Base-by-base conservation (phyloP, 2,329 filamentous ascomycete genomes). In the Drechslera avenae region DNA sequence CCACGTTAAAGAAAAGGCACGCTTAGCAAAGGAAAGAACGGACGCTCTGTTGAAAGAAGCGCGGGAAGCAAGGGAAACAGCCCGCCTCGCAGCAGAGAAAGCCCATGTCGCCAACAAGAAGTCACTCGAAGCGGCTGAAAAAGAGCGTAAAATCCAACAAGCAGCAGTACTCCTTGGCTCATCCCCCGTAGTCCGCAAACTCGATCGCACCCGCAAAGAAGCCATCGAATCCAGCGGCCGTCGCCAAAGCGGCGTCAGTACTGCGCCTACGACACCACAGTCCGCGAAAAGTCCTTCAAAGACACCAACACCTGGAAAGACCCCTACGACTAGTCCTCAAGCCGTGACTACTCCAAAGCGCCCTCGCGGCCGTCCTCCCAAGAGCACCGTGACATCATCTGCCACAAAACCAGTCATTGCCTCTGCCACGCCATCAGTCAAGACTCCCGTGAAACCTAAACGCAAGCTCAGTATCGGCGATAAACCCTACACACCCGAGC, bases 201-300 rank as follows among this genome's bases (percentile, higher is more conserved):
- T 52, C 4, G 19, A 39, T 8, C 45, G 45, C 9, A 17, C 33
- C 30, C 50, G 50, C 17, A 18, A 16, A 12, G 33, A 23, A 36
- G 41, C 50, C 7, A 28, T 52, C 9, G 39, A 40, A 19, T 23
- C 23, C 12, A 52, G 50, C 23, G 39, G 39, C 6, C 49, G 50
- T 33, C 50, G 50, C 17, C 45, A 52, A 13, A 52, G 50, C 18
- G 50, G 50, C 12, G 5, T 44, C 5, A 52, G 39, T n/a, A 52
- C 45, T 6, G 45, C 30, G 6, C 39, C 45, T 13, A 49, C 45
- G 4, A 39, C 35, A 13, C 39, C 45, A n/a, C n/a, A n/a, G n/a
- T n/a, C n/a, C n/a, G n/a, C n/a, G 26, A 34, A 16, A 32, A 52
- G 43, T 26, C 39, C 45, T 16, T 23, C 18, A 19, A 39, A 17